phyloP scores from a whole-genome alignment of 75 land plant genomes.

The Adiantum capillusveneris region DNA sequence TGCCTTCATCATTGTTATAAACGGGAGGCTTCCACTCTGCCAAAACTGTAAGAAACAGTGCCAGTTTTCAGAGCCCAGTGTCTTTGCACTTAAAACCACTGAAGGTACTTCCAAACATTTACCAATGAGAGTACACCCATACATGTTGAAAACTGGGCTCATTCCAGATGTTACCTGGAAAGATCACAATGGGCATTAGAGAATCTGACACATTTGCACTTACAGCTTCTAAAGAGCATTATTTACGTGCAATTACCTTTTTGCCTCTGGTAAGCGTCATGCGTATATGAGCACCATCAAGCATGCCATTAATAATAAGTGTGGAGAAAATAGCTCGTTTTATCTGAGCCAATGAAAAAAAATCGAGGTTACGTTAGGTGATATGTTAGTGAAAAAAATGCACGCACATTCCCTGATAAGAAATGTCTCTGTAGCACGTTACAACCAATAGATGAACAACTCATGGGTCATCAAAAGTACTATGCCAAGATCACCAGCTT shows the following conservation, averaged over 20 bases:
- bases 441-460: too few relatives aligned
- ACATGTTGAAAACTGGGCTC: constrained; percentile 92
- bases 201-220: too few relatives aligned
- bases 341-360: constrained; percentile 30
- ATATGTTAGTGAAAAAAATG: neutral
- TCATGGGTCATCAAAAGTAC: too few relatives aligned
- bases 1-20: constrained; percentile 76
- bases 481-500: too few relatives aligned
- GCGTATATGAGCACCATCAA: constrained; percentile 77
- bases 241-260: constrained; percentile 66
- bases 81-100: neutral
- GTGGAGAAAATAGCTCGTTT: constrained; percentile 82
- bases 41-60: constrained; percentile 48
- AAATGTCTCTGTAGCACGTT: too few relatives aligned
- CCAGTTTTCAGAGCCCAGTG: too few relatives aligned
- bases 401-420: neutral
- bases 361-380: too few relatives aligned
- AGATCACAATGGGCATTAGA: too few relatives aligned
- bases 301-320: constrained; percentile 84
- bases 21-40: constrained; percentile 99
- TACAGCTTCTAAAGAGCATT: too few relatives aligned
- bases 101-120: neutral
- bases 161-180: constrained; percentile 92
- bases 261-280: constrained; percentile 89
- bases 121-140: constrained; percentile 96